Evolutionary conservation across 108 stramenopile genomes (phyloP).

Genomic region (Skeletonema costatum): DNA sequence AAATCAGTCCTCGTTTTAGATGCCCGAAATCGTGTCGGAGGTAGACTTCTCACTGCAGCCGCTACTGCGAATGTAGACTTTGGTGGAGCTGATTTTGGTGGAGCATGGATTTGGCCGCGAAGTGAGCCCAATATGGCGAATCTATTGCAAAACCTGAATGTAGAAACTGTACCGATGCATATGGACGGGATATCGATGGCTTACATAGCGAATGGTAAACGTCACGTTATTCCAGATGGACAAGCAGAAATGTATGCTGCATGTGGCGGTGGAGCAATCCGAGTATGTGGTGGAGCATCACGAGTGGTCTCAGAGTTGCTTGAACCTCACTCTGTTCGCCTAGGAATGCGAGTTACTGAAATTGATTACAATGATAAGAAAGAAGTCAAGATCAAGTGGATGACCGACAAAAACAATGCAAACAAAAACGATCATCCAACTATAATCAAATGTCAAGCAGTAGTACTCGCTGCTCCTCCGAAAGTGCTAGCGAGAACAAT

Average conservation of each 20-base stretch:
- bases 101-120: constrained; percentile 21
- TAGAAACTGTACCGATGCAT: constrained; percentile 2
- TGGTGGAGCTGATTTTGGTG: constrained; percentile 15
- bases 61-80: constrained; percentile 4
- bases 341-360: constrained; percentile 17
- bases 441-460: constrained; percentile 14
- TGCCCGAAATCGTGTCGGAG: constrained; percentile 11
- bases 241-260: constrained; percentile 5
- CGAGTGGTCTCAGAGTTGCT: constrained; percentile 5
- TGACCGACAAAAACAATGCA: neutral
- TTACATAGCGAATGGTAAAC: neutral
- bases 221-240: constrained; percentile 1
- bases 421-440: neutral
- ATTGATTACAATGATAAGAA: constrained; percentile 5
- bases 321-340: neutral
- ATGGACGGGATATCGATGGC: constrained; percentile 9
- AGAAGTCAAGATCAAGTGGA: neutral
- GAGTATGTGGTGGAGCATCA: constrained; percentile 8
- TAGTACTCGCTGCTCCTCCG: constrained; percentile 17
- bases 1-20: constrained; percentile 5
- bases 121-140: constrained; percentile 7
- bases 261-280: constrained; percentile 13
- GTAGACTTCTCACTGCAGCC: constrained; percentile 26
- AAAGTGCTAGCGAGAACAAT: constrained; percentile 13
- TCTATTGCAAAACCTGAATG: neutral